Evolutionary conservation across 1,139 yeast genomes (phyloP).

Genomic region (Saccharomyces pastorianus): DNA sequence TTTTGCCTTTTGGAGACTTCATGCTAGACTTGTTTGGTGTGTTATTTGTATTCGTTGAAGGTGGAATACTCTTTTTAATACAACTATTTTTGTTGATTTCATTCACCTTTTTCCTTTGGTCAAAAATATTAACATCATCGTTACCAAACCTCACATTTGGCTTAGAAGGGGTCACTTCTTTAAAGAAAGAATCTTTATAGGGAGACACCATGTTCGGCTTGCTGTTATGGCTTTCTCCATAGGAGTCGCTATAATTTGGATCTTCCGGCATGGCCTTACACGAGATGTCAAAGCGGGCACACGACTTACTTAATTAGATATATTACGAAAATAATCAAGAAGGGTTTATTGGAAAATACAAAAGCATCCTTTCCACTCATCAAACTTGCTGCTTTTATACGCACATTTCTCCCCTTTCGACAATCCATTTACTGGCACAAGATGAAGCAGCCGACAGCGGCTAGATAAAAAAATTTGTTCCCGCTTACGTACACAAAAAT

Average conservation of each 20-base stretch:
- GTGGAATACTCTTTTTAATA: background rate
- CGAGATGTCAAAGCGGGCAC: background rate
- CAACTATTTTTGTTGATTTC: background rate
- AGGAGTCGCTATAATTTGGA: background rate
- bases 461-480: background rate
- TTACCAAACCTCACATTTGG: background rate
- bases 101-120: background rate
- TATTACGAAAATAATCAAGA: no score
- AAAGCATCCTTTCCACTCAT: background rate
- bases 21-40: background rate
- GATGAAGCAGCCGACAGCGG: background rate
- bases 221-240: background rate
- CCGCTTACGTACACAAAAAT: constrained; percentile 1
- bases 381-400: background rate
- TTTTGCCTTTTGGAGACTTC: background rate
- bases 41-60: background rate
- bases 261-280: background rate
- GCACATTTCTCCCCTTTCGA: background rate
- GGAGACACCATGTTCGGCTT: background rate
- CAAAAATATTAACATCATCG: background rate
- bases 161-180: background rate
- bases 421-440: background rate
- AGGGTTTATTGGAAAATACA: background rate
- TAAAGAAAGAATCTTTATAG: background rate
- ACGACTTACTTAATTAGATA: background rate